Base-by-base conservation (phyloP, 192 early-diverging fungal species). In the Chytriomyces sp. region DNA sequence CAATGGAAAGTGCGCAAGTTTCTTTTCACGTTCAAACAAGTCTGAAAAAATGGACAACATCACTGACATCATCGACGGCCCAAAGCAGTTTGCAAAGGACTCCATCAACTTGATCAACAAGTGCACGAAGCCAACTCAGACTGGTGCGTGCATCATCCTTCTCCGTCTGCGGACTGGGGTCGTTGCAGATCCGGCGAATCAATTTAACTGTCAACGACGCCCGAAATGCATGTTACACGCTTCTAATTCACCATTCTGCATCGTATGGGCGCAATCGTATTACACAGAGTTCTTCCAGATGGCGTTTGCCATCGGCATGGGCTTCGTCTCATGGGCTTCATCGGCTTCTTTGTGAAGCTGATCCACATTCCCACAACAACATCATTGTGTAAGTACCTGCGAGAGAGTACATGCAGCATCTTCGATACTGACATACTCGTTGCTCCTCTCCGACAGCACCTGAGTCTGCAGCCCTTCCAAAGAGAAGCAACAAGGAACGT, bases 281-380 rank as follows among this genome's bases (percentile, higher is more conserved):
- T 45, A 5, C 49, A 61, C 78, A 96, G 98, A 99, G 86, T 98
- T 97, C 86, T 77, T 94, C 48, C 90, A 96, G 82, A 97, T 99
- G 81, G 92, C 95, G 98, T 57, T 57, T 20, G 73, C 73, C 44
- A 75, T 75, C 9, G 73, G 73, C 11, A 75, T 75, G 73, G 73
- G 73, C 44, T 75, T 75, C 73, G 73, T 75, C 45, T 75, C 63
- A 75, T 75, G 73, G 73, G 73, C 63, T 75, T 75, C 73, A 75
- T 75, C 60, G 73, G 73, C 23, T 75, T 75, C 73, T 75, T 75
- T 43, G 73, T 75, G 16, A 99, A 99, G 89, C 89, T 99, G 80
- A 95, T 99, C 73, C 98, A 99, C 85, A 99, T 99, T 86, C 98
- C 98, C 69, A 98, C 90, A 98, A 98, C 92, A 98, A 98, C 90